phyloP scores from a whole-genome alignment of 148 eudicot species.

The Arctostaphylos glauca region DNA sequence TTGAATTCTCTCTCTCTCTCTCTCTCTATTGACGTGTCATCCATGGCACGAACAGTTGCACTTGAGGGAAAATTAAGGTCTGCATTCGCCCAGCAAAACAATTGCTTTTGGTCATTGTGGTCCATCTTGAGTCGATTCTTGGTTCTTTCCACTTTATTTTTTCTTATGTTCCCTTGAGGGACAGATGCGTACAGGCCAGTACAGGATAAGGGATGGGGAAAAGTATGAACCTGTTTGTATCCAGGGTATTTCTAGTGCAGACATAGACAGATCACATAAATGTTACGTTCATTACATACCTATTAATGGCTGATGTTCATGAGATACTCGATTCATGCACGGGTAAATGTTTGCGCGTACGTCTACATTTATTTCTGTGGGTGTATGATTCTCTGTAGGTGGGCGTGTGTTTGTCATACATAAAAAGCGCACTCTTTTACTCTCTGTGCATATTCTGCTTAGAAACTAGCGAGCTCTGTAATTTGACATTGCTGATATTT shows the following conservation, averaged over 20 bases:
- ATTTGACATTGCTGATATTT: neutral
- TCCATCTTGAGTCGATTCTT: neutral
- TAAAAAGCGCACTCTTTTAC: too few species aligned
- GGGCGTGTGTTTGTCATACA: too few species aligned
- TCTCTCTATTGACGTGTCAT: neutral
- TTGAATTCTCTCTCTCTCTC: neutral
- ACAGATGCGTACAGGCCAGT: neutral
- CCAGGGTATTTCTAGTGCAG: neutral
- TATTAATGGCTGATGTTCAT: neutral
- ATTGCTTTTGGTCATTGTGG: neutral
- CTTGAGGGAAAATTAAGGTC: neutral
- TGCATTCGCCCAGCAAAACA: neutral
- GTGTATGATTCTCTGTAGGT: too few species aligned
- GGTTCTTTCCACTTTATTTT: neutral
- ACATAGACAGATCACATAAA: neutral
- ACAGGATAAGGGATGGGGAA: neutral
- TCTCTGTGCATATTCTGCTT: neutral
- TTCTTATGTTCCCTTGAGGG: neutral
- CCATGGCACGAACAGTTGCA: neutral
- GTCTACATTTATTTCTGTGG: too few species aligned
- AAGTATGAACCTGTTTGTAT: neutral
- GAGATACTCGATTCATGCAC: too few species aligned
- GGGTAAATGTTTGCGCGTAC: too few species aligned
- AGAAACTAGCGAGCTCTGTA: neutral
- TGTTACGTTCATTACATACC: neutral